phyloP scores from a whole-genome alignment of 495 filamentous ascomycete species.

The Rhypophila decipiens region DNA sequence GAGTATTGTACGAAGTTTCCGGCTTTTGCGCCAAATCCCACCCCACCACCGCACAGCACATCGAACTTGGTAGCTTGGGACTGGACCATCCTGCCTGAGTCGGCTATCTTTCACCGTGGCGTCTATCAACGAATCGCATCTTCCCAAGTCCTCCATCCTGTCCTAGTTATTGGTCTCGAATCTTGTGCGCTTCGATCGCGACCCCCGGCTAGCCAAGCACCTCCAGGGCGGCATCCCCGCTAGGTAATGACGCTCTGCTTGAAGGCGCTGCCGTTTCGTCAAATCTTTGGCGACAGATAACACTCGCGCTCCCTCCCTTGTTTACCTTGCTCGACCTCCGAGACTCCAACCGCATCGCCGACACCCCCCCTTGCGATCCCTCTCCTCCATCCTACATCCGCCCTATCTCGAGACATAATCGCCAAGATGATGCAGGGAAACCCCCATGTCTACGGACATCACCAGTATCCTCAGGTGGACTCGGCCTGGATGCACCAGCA shows the following conservation, averaged over 20 bases:
- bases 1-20: too few relatives aligned
- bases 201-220: too few relatives aligned
- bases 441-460: slow-evolving; percentile 52
- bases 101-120: too few relatives aligned
- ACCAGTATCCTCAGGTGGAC: slow-evolving; percentile 71
- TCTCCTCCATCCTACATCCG: slow-evolving; percentile 1
- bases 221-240: too few relatives aligned
- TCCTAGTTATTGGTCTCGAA: too few relatives aligned
- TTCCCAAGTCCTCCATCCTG: too few relatives aligned
- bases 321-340: neutral
- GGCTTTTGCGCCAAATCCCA: too few relatives aligned
- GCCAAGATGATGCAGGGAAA: slow-evolving; percentile 38
- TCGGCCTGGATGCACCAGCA: slow-evolving; percentile 71
- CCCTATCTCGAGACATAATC: neutral
- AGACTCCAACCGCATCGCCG: neutral
- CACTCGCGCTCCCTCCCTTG: neutral
- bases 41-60: too few relatives aligned
- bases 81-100: too few relatives aligned
- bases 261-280: slow-evolving; percentile 12
- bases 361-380: neutral
- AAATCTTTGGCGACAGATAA: slow-evolving; percentile 12
- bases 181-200: too few relatives aligned
- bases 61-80: too few relatives aligned
- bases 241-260: slow-evolving; percentile 24
- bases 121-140: too few relatives aligned